phyloP scores from a whole-genome alignment of 345 rosid genomes.

The Gossypium sturtianum region DNA sequence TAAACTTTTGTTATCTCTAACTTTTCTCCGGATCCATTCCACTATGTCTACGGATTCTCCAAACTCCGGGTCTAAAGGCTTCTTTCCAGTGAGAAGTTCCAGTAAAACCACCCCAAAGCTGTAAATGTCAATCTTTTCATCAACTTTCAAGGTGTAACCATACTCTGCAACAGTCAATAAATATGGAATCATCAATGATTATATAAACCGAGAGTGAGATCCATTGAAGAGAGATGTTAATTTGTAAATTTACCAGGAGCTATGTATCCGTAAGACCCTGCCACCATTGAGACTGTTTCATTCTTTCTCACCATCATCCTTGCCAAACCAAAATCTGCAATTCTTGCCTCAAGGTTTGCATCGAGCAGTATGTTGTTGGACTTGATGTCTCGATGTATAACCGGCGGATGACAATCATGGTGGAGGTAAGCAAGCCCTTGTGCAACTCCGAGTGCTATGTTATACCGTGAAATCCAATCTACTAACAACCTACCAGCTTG shows the following conservation, averaged over 20 bases:
- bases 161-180: slow-evolving; percentile 48
- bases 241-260: not conserved
- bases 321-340: slow-evolving; percentile 44
- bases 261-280: not conserved
- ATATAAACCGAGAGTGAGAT: not conserved
- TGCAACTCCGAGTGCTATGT: not conserved
- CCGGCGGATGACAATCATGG: not conserved
- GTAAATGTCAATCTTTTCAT: slow-evolving; percentile 87
- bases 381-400: slow-evolving; percentile 31
- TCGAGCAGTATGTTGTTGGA: slow-evolving; percentile 81
- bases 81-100: slow-evolving; percentile 72
- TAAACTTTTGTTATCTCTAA: slow-evolving; percentile 51
- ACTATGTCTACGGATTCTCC: slow-evolving; percentile 68
- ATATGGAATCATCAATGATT: not conserved
- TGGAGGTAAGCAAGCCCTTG: not conserved
- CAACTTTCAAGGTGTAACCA: slow-evolving; percentile 85
- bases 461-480: not conserved
- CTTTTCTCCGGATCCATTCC: slow-evolving; percentile 66
- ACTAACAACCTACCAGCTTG: slow-evolving; percentile 24
- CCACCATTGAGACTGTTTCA: not conserved
- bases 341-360: slow-evolving; percentile 76
- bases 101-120: slow-evolving; percentile 80
- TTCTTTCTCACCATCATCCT: not conserved
- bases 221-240: not conserved
- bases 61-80: slow-evolving; percentile 60